These are phyloP conservation scores for Leishmania martiniquensis DNA, from an alignment of 208 protist species.

Conservation along the genomic window DNA sequence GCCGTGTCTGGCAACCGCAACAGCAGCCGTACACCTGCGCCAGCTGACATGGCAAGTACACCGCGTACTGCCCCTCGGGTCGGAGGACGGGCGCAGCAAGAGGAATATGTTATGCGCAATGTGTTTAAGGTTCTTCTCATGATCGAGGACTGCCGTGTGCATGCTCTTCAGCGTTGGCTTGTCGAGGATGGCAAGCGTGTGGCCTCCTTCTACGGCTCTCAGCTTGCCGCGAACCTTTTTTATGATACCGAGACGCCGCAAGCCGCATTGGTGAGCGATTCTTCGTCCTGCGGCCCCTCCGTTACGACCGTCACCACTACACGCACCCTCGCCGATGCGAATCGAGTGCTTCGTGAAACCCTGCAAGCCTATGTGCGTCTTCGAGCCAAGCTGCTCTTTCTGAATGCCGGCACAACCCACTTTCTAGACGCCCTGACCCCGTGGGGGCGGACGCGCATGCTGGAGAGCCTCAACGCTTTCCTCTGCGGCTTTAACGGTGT, in stretches of 20 bases:
- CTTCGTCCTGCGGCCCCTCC: not conserved
- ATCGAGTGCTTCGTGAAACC: constrained; percentile 51
- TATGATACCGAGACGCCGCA: constrained; percentile 4
- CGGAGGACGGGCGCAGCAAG: constrained; percentile 7
- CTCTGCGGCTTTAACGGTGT: constrained; percentile 33
- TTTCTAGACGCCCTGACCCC: constrained; percentile 49
- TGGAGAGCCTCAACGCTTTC: constrained; percentile 40
- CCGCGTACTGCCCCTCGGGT: not conserved
- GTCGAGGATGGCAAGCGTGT: constrained; percentile 25
- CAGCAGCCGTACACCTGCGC: not conserved
- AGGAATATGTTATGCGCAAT: constrained; percentile 28
- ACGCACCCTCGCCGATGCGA: constrained; percentile 37
- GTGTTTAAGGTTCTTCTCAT: constrained; percentile 35
- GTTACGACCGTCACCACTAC: not conserved
- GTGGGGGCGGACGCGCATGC: constrained; percentile 36
- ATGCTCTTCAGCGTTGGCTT: constrained; percentile 26
- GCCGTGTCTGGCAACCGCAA: not conserved
- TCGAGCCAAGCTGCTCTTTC: constrained; percentile 45
- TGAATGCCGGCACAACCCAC: constrained; percentile 56
- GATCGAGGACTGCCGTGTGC: constrained; percentile 27
- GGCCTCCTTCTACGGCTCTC: constrained; percentile 18
- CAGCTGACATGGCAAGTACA: not conserved
- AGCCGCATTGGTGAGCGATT: not conserved
- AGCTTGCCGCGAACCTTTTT: constrained; percentile 26
- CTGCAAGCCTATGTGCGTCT: constrained; percentile 54